Evolutionary conservation across 2,329 filamentous ascomycete species (phyloP), one percentile per base, ranked within the genome.

Genomic region (Colletotrichum viniferum): DNA sequence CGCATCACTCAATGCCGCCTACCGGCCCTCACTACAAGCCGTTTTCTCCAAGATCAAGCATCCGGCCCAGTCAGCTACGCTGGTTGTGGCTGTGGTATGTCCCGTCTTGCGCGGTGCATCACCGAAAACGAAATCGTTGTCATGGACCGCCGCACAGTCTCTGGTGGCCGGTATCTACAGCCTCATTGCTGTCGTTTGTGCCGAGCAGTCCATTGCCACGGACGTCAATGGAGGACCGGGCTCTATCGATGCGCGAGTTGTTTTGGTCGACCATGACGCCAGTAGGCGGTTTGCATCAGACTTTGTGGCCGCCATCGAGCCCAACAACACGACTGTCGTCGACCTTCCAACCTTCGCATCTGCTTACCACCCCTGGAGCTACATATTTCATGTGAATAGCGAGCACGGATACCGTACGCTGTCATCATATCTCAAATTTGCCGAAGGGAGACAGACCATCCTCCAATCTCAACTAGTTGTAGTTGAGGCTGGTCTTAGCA

Each of bases 121-220:
- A 28, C 84, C 85, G 26, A 75, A 85, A 34, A 87, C 90, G 61
- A 88, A 90, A 79, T 86, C 89, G 28, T 85, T 90, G 61, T 86
- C 90, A 21, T 98, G 96, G 89, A 81, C 88, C 38, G 85, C 89
- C n/a, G 90, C 92, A 0, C 95, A 98, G 83, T 88, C 89, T n/a
- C 87, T 96, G 7, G 85, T 98, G 26, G 94, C 94, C 4, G 90
- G 91, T 30, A 82, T 97, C 28, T 98, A 98, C 87, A 92, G 92
- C 79, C 89, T 98, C 65, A 87, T 97, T 71, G 93, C 93, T 38
- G 86, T 92, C 61, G 87, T 95, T n/a, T 95, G 94, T 77, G 91
- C 92, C 14, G 88, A 92, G 78, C 86, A 91, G 63, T 86, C 86
- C 62, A 88, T 86, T 85, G 93, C 83, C 85, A 94, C 83, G 82